A percentile compares a stretch with the other conserved stretches of the same genome.
Conservation (phyloP, 768 basidiomycete genomes). For the Phaeotremella skinneri region DNA sequence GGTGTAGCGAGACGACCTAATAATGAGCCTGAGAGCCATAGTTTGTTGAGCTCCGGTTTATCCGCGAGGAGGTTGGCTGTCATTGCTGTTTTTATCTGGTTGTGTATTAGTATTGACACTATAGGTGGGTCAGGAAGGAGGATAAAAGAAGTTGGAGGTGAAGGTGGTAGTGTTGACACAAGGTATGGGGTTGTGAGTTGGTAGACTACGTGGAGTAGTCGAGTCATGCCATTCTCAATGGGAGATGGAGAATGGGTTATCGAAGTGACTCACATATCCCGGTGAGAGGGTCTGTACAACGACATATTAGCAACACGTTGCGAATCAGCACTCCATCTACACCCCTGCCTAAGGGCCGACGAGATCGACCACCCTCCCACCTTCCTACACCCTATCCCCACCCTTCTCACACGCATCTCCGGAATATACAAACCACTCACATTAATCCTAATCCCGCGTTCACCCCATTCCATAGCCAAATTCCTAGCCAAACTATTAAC, state of each 20-base stretch:
- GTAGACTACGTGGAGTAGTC: too few species aligned
- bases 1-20: slow-evolving; percentile 40
- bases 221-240: too few species aligned
- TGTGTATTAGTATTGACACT: not conserved
- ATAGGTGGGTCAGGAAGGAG: not conserved
- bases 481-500: slow-evolving; percentile 48
- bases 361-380: too few species aligned
- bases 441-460: slow-evolving; percentile 47
- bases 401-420: not conserved
- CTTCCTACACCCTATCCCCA: not conserved
- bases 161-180: not conserved
- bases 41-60: slow-evolving; percentile 32
- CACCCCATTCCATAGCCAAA: slow-evolving; percentile 51
- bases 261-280: slow-evolving; percentile 32
- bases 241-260: too few species aligned
- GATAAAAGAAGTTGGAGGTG: not conserved
- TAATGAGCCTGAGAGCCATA: slow-evolving; percentile 35
- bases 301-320: not conserved
- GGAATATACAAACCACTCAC: slow-evolving; percentile 24
- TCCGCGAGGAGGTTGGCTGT: slow-evolving; percentile 41
- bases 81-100: slow-evolving; percentile 38
- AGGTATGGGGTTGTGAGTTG: not conserved
- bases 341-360: too few species aligned
- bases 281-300: slow-evolving; percentile 37
- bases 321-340: not conserved